A percentile compares a stretch with the other conserved stretches of the same genome.
These are phyloP conservation scores for Cladophialophora exuberans DNA, from an alignment of 2,329 filamentous ascomycete genomes.

Conservation along the genomic window DNA sequence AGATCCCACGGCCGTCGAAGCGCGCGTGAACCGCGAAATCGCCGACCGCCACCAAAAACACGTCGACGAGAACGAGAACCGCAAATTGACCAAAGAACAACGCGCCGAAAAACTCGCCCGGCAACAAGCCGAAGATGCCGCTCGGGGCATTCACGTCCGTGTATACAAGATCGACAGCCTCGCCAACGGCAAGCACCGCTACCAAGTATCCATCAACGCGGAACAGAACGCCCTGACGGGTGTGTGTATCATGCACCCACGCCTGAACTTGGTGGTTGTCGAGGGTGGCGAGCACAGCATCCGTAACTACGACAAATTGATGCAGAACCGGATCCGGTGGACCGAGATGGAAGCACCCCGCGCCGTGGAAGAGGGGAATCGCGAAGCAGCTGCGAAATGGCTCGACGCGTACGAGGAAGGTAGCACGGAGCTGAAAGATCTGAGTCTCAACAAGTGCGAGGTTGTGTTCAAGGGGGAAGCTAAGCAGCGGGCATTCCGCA, in stretches of 20 bases:
- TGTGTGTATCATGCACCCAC: conserved; percentile 88
- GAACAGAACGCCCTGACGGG: conserved; percentile 87
- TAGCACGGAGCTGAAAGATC: conserved; percentile 73
- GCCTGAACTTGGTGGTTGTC: conserved; percentile 84
- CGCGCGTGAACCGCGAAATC: conserved; percentile 89
- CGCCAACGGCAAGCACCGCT: conserved; percentile 90
- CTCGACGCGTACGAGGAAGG: conserved; percentile 74
- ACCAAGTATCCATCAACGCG: conserved; percentile 89
- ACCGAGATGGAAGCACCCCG: conserved; percentile 79
- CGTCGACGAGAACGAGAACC: conserved; percentile 75
- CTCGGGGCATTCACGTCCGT: conserved; percentile 80
- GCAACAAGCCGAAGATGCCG: conserved; percentile 86
- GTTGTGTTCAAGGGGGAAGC: conserved; percentile 91
- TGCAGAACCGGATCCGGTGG: conserved; percentile 95
- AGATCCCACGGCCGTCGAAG: conserved; percentile 95
- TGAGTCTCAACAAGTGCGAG: conserved; percentile 78
- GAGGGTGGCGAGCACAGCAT: conserved; percentile 87
- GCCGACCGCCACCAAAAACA: conserved; percentile 82
- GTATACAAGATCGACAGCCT: conserved; percentile 89
- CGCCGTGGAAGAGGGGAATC: conserved; percentile 58
- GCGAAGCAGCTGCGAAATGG: conserved; percentile 69
- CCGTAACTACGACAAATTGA: conserved; percentile 84
- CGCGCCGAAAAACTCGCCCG: conserved; percentile 77
- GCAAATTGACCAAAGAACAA: conserved; percentile 87
- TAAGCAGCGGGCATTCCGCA: conserved; percentile 77